Evolutionary conservation across 805 yeast genomes (phyloP).

Genomic region (Nakazawaea siamensis): DNA sequence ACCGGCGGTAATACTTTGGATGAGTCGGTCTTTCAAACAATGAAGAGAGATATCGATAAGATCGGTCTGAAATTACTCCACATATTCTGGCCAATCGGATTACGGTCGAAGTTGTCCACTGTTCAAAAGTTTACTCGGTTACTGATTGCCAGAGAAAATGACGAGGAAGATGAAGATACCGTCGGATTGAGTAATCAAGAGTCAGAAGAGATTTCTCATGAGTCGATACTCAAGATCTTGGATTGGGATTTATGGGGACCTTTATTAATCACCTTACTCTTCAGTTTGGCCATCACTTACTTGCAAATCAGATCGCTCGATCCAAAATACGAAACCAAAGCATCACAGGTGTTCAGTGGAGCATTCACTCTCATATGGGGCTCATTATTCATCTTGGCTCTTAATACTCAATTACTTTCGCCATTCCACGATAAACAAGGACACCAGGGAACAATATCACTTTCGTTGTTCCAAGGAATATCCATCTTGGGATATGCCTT

Average conservation of each 20-base stretch:
- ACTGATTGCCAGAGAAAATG: slow-evolving; percentile 5
- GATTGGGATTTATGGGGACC: slow-evolving; percentile 67
- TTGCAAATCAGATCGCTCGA: slow-evolving; percentile 25
- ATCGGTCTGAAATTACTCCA: slow-evolving; percentile 26
- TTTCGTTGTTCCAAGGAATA: slow-evolving; percentile 47
- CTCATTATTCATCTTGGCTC: slow-evolving; percentile 36
- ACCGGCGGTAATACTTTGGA: slow-evolving; percentile 52
- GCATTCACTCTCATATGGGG: slow-evolving; percentile 46
- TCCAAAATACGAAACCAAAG: slow-evolving; percentile 20
- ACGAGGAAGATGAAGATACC: slow-evolving; percentile 14
- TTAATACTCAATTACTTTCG: slow-evolving; percentile 47
- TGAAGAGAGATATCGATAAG: slow-evolving; percentile 25
- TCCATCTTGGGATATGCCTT: slow-evolving; percentile 48
- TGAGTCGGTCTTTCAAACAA: slow-evolving; percentile 43
- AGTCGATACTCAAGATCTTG: slow-evolving; percentile 26
- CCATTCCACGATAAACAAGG: slow-evolving; percentile 28
- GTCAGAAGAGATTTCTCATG: slow-evolving; percentile 25
- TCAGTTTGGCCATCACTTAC: slow-evolving; percentile 39
- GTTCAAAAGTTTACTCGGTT: slow-evolving; percentile 17
- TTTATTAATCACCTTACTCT: slow-evolving; percentile 38
- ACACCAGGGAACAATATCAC: slow-evolving; percentile 25
- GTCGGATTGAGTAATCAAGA: slow-evolving; percentile 14
- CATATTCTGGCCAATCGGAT: slow-evolving; percentile 27
- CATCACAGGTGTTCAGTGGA: slow-evolving; percentile 45
- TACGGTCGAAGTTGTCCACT: slow-evolving; percentile 20